Base-by-base conservation (phyloP, 2,329 filamentous ascomycete genomes). In the Reticulascus tulasneorum region DNA sequence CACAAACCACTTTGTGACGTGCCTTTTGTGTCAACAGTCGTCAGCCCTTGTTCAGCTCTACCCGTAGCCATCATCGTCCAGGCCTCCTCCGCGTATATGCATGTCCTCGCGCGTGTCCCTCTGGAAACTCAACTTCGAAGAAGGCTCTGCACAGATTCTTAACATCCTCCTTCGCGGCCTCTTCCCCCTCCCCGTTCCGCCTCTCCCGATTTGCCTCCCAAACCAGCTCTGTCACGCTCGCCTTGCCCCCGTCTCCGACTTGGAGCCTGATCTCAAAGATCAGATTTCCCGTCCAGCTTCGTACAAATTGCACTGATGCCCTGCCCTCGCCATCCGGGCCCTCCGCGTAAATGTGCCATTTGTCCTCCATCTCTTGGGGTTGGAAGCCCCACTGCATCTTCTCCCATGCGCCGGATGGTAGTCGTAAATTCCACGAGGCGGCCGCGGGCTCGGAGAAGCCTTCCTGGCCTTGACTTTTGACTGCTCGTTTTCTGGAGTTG, bases 351-450 rank as follows among this genome's bases (percentile, higher is more conserved):
- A 29, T 10, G 18, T 18, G 21, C 24, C 34, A 40, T 7, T 34
- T 23, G 23, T 37, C 34, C 6, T 37, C 24, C 38, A 37, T 37
- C 10, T 35, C 17, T 29, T 28, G 27, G 21, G 24, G 33, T n/a
- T 23, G 24, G 16, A 32, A 18, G 5, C 38, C 38, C 24, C 17
- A 18, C 34, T 25, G 28, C 34, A 37, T 37, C 23, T 29, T 28
- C 13, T 37, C 34, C 38, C 24, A 40, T 12, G 22, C 24, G 24
- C 17, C 28, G 6, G 20, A 9, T 12, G 24, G 8, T 17, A 40
- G 35, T n/a, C n/a, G n/a, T n/a, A n/a, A n/a, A n/a, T n/a, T n/a
- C n/a, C n/a, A n/a, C n/a, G n/a, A n/a, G n/a, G n/a, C n/a, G n/a
- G n/a, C n/a, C n/a, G n/a, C n/a, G n/a, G n/a, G n/a, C n/a, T n/a